Conservation (phyloP, 2,329 filamentous ascomycete species). For the Boeremia lycopersici region DNA sequence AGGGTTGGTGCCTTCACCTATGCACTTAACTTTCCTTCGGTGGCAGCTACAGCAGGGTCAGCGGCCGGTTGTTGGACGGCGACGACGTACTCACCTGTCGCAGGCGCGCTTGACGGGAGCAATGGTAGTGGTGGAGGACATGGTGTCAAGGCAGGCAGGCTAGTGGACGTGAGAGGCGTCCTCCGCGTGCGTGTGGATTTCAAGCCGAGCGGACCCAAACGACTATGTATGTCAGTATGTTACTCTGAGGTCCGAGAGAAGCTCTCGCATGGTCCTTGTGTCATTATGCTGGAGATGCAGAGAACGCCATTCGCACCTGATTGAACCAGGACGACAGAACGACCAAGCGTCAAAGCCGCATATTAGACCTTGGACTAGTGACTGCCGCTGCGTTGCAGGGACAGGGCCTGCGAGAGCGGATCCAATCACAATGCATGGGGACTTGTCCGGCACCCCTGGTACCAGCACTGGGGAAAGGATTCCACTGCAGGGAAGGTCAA, state of each 20-base stretch:
- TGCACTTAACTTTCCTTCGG: slow-evolving; percentile 58
- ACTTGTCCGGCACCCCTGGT: slow-evolving; percentile 30
- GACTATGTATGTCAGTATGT: slow-evolving; percentile 39
- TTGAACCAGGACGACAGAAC: slow-evolving; percentile 40
- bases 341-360: slow-evolving; percentile 45
- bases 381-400: slow-evolving; percentile 33
- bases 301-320: slow-evolving; percentile 39
- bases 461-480: slow-evolving; percentile 30
- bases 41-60: slow-evolving; percentile 48
- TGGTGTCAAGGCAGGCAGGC: slow-evolving; percentile 23
- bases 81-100: slow-evolving; percentile 45
- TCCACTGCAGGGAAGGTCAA: slow-evolving; percentile 37
- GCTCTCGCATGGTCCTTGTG: slow-evolving; percentile 38
- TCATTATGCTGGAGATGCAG: slow-evolving; percentile 39
- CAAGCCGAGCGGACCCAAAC: slow-evolving; percentile 35
- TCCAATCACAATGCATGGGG: slow-evolving; percentile 35
- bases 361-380: slow-evolving; percentile 39
- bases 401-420: slow-evolving; percentile 21
- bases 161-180: slow-evolving; percentile 30
- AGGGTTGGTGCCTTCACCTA: slow-evolving; percentile 57
- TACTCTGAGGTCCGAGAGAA: slow-evolving; percentile 36
- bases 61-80: slow-evolving; percentile 5
- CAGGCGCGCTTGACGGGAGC: slow-evolving; percentile 51
- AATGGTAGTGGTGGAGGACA: slow-evolving; percentile 42
- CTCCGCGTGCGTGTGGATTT: slow-evolving; percentile 30